These are phyloP conservation scores for Metschnikowia amazonensis DNA, from an alignment of 805 yeast genomes.

Conservation along the genomic window DNA sequence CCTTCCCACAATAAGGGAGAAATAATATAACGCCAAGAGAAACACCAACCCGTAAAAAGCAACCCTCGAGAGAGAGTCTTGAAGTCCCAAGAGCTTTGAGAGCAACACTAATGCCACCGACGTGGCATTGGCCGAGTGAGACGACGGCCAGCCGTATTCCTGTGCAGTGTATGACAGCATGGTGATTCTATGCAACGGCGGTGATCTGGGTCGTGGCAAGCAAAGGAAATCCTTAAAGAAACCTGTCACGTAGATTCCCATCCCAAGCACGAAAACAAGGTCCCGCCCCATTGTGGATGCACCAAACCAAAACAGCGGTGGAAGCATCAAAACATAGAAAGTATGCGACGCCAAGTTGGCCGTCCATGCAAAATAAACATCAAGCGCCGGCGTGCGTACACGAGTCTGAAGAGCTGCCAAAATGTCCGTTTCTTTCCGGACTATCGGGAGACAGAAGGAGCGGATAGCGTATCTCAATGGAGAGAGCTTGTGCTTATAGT, in stretches of 20 bases:
- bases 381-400: constrained; percentile 50
- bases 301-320: constrained; percentile 83
- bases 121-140: constrained; percentile 93
- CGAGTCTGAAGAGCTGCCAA: constrained; percentile 54
- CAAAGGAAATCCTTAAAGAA: constrained; percentile 79
- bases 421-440: constrained; percentile 61
- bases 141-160: constrained; percentile 93
- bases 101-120: constrained; percentile 59
- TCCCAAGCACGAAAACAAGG: constrained; percentile 53
- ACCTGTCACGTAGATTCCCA: constrained; percentile 74
- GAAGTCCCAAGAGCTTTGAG: constrained; percentile 11
- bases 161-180: constrained; percentile 85
- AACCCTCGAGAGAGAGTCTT: constrained; percentile 11
- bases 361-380: constrained; percentile 77
- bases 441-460: constrained; percentile 46
- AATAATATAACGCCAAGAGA: constrained; percentile 47
- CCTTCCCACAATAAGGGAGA: constrained; percentile 72
- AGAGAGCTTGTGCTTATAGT: constrained; percentile 56
- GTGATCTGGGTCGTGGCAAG: constrained; percentile 87
- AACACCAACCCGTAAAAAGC: constrained; percentile 14
- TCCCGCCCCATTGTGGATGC: constrained; percentile 55
- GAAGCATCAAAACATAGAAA: constrained; percentile 85
- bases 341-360: constrained; percentile 93
- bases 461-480: constrained; percentile 55
- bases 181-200: constrained; percentile 87